Evolutionary conservation across 1,284 basidiomycete genomes (phyloP).

Genomic region (Austroboletus niveus): DNA sequence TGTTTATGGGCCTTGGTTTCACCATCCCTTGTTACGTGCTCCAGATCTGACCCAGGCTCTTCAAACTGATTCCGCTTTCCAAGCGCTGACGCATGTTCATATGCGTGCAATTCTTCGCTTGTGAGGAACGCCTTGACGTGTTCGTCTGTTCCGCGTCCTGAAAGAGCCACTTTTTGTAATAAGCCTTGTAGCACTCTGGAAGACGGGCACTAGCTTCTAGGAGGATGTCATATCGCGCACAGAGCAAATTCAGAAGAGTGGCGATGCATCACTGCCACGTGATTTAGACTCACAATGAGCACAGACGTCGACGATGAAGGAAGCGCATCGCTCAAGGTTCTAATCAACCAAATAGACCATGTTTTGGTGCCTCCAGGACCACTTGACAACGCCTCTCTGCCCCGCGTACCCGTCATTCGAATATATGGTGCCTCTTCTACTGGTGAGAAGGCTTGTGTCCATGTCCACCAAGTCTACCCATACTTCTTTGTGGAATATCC

Average conservation of each 20-base stretch:
- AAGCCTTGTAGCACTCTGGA: constrained; percentile 43
- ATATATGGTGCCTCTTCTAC: constrained; percentile 84
- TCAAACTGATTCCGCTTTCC: constrained; percentile 31
- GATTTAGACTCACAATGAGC: constrained; percentile 16
- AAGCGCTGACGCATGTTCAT: constrained; percentile 17
- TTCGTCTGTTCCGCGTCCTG: constrained; percentile 33
- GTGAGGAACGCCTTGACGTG: constrained; percentile 17
- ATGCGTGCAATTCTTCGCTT: constrained; percentile 6
- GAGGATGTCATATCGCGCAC: constrained; percentile 42
- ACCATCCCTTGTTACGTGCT: background rate
- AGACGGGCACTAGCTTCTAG: constrained; percentile 42
- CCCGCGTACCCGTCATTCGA: constrained; percentile 75
- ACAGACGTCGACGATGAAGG: constrained; percentile 2
- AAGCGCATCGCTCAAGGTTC: constrained; percentile 46
- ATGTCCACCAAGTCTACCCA: constrained; percentile 88
- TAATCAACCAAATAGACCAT: constrained; percentile 70
- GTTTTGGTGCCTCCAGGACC: constrained; percentile 51
- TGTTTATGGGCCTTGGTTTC: constrained; percentile 3
- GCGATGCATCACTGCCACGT: constrained; percentile 16
- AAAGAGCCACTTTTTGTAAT: constrained; percentile 52
- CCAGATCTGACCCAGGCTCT: constrained; percentile 14
- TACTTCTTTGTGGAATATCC: constrained; percentile 76
- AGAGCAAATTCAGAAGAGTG: constrained; percentile 34
- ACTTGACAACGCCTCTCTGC: constrained; percentile 63
- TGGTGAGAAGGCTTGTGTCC: constrained; percentile 80